phyloP scores from a whole-genome alignment of 352 stramenopile genomes.

The Pythium oligandrum region DNA sequence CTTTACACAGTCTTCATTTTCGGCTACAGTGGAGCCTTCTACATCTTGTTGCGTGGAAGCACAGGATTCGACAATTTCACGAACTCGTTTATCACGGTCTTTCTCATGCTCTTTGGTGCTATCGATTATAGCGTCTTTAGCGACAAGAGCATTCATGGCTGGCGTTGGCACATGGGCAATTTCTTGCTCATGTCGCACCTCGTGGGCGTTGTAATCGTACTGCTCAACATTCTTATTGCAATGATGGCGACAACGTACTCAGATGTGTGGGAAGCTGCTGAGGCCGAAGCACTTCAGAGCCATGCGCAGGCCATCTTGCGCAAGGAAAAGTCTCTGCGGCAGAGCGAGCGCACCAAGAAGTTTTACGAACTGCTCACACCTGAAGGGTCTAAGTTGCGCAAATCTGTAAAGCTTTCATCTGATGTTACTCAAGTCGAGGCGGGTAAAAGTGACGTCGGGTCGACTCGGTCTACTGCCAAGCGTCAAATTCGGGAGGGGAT shows the following conservation, averaged over 20 bases:
- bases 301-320: conserved; percentile 48
- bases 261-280: conserved; percentile 49
- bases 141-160: conserved; percentile 26
- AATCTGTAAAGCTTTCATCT: no score
- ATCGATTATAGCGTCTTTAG: conserved; percentile 42
- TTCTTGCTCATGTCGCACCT: conserved; percentile 51
- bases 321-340: conserved; percentile 43
- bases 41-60: conserved; percentile 53
- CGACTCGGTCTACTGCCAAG: conserved; percentile 22
- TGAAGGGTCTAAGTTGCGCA: no score
- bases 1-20: conserved; percentile 71
- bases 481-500: conserved; percentile 24
- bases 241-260: conserved; percentile 69
- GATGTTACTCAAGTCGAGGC: background rate
- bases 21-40: conserved; percentile 69
- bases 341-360: conserved; percentile 27
- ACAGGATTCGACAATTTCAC: conserved; percentile 54
- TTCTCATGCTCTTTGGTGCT: conserved; percentile 69
- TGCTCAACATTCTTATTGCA: conserved; percentile 70
- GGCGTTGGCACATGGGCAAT: conserved; percentile 46
- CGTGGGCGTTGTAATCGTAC: conserved; percentile 46
- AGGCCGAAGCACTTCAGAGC: conserved; percentile 48
- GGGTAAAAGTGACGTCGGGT: conserved; percentile 13
- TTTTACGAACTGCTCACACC: conserved; percentile 32
- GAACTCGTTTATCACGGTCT: conserved; percentile 64